Evolutionary conservation across 2,329 filamentous ascomycete species (phyloP), one percentile per base, ranked within the genome.

Genomic region (Tolypocladium paradoxum): DNA sequence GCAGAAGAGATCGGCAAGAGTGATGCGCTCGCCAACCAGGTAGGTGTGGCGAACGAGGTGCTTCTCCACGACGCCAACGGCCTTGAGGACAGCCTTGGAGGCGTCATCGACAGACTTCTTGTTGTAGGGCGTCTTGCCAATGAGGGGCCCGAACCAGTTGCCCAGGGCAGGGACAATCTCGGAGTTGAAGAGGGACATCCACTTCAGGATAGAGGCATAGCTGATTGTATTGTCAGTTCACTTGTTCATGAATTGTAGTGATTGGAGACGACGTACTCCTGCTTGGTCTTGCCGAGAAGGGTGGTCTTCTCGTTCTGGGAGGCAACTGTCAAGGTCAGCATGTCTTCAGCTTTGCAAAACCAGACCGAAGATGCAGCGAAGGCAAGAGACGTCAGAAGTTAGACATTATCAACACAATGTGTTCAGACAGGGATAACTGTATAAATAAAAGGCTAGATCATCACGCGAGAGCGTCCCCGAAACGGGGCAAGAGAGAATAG

Each of bases 301-400:
- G 90, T 95, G 66, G 93, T 99, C 87, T 97, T 97, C 86, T 97
- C 93, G 75, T 99, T 99, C 79, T 99, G 93, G 65, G 93, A 97
- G 67, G 93, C 90, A 72, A 99, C 93, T 97, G 69, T 57, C 56
- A 55, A 33, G 54, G 65, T 74, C 64, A 74, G 68, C 61, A 57
- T 53, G 16, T 31, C 9, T 33, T n/a, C 18, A 33, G 43, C 43
- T 31, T 47, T n/a, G 27, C 18, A 47, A 31, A 33, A 47, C 27
- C 31, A 27, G 16, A 20, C 16, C 27, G 33, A 16, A 31, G 6
- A 47, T 47, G 27, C 33, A 14, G 43, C 27, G 43, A 33, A 47
- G 29, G 43, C 43, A 47, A 47, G 18, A 31, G 43, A 47, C 43
- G 43, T 90, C 85, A 90, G 85, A 89, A 86, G 88, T 83, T 92